Evolutionary conservation across 108 stramenopile genomes (phyloP), one percentile per base, ranked within the genome.

Genomic region (Cyclotella sp.): DNA sequence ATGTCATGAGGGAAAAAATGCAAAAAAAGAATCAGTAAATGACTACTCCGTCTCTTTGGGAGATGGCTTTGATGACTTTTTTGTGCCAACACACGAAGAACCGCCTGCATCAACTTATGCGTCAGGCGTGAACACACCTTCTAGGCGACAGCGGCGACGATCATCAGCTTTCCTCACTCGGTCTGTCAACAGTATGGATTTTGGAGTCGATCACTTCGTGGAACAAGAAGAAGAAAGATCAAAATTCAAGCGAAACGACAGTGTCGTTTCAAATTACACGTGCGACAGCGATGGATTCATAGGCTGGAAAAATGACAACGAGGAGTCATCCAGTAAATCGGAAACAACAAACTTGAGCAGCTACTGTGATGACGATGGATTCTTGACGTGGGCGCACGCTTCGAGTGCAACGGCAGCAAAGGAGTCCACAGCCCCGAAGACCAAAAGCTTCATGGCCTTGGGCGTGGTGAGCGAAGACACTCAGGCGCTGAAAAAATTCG

Each of bases 151-250:
- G 9, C 39, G 14, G 21, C 46, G 28, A 15, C 15, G 26, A 9
- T 70, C 69, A 0, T 53, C 21, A 21, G 30, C 40, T 10, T 58
- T 55, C 44, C 14, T 41, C 5, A 4, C 3, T 3, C 39, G n/a
- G n/a, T 63, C 65, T 42, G 30, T 73, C 44, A 73, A 63, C 28
- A 13, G 46, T 0, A 73, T 63, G 60, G 72, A 73, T 21, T 73
- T 63, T 24, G 61, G 61, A 0, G 61, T 73, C 16, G 57, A 13
- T 30, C 39, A 71, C 52, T 45, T 46, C 40, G 29, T 24, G 24
- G 57, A 44, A 43, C 34, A 42, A 28, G 43, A 59, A 43, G 18
- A 18, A 12, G 28, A 49, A 40, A 43, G 18, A 44, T 10, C 24
- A 24, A 39, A 26, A 24, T 28, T 21, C 26, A 59, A 42, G 16